Percentiles rank a stretch among this genome's conserved stretches.
Evolutionary conservation across 2,329 filamentous ascomycete genomes (phyloP).

Genomic region (Trichophyton verrucosum): DNA sequence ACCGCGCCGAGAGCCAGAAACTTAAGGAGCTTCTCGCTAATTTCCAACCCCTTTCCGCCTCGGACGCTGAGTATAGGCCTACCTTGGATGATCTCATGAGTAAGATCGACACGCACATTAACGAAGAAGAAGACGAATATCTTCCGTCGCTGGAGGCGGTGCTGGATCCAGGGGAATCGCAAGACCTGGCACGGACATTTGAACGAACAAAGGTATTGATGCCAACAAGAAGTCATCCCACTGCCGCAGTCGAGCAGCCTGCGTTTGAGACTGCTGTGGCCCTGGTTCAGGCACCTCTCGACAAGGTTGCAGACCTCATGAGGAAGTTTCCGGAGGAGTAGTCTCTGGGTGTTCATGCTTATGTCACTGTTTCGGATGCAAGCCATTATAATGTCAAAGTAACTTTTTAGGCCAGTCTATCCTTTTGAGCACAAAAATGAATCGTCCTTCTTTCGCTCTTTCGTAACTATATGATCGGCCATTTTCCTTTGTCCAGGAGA

Average conservation of each 20-base stretch:
- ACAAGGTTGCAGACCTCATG: slow-evolving; percentile 43
- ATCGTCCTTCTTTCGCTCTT: not conserved
- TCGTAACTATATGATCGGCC: too few species aligned
- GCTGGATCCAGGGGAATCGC: slow-evolving; percentile 23
- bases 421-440: not conserved
- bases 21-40: slow-evolving; percentile 39
- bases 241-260: slow-evolving; percentile 36
- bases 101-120: slow-evolving; percentile 34
- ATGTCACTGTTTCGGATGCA: not conserved
- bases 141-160: slow-evolving; percentile 36
- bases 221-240: slow-evolving; percentile 40
- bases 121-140: slow-evolving; percentile 39
- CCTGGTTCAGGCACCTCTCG: slow-evolving; percentile 44
- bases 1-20: slow-evolving; percentile 18
- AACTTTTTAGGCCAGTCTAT: not conserved
- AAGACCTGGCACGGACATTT: slow-evolving; percentile 33
- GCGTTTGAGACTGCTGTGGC: slow-evolving; percentile 45
- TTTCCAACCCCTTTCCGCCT: slow-evolving; percentile 35
- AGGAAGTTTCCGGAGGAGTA: slow-evolving; percentile 36
- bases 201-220: slow-evolving; percentile 41
- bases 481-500: too few species aligned
- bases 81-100: slow-evolving; percentile 33
- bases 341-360: not conserved
- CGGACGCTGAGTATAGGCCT: slow-evolving; percentile 28
- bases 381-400: not conserved